Evolutionary conservation across 2,329 filamentous ascomycete species (phyloP), one percentile per base, ranked within the genome.

Genomic region (Alternaria brassicicola): DNA sequence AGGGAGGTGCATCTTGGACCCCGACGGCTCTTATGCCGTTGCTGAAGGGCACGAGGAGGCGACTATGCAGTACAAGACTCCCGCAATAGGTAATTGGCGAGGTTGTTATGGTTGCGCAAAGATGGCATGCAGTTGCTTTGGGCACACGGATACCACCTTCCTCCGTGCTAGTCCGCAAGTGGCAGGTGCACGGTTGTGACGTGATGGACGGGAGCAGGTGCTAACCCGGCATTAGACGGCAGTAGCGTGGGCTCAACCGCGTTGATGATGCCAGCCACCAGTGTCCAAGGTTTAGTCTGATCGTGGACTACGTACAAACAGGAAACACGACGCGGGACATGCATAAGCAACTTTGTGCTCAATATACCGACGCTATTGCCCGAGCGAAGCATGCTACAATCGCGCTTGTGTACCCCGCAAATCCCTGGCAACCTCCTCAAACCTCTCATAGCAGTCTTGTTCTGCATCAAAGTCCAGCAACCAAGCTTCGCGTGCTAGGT

Each of bases 401-500:
- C 52, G 61, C 26, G 60, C 56, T 19, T 47, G 36, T 31, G 41
- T 53, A 33, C 53, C 49, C 21, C 61, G 54, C 42, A 73, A 42
- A 3, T 54, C 46, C 25, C 49, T 62, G 13, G 56, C 59, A 21
- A 72, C 58, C 3, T 69, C 62, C 1, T 62, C 45, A 52, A 64
- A 75, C 25, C 76, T 71, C 36, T 77, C 61, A 35, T 75, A 73
- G 31, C 62, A 66, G 57, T 75, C 71, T 13, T 63, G 62, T 49
- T 76, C 72, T 4, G 70, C 69, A 55, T 76, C 72, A 45, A 71
- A 72, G 47, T 70, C 64, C 17, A 76, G 57, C 51, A 75, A 39
- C 70, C 73, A 74, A 2, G 66, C 64, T 43, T 74, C 72, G 35
- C 72, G 62, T 15, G 67, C 66, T 42, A 73, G 55, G 43, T 73